Conservation (phyloP, 2,329 filamentous ascomycete species). For the Aaosphaeria arxii region DNA sequence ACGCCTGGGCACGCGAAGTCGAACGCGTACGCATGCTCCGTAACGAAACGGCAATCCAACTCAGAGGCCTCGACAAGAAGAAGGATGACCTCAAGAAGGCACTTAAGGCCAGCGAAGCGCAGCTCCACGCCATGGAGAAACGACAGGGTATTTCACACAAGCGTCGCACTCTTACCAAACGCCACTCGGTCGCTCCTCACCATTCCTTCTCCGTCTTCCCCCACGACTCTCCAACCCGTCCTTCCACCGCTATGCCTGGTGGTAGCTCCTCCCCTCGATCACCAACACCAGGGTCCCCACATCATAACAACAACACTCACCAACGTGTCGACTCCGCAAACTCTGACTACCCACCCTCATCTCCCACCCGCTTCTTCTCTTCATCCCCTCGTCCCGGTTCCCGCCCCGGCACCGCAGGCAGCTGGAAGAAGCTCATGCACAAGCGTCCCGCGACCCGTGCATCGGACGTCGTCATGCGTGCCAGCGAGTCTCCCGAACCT, state of each 20-base stretch:
- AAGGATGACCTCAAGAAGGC: slow-evolving; percentile 28
- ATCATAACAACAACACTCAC: not conserved
- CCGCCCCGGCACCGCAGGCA: not conserved
- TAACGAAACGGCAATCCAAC: slow-evolving; percentile 28
- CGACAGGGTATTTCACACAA: slow-evolving; percentile 4
- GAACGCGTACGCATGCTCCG: slow-evolving; percentile 32
- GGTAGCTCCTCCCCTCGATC: not conserved
- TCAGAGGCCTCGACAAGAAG: slow-evolving; percentile 30
- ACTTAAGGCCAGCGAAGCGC: slow-evolving; percentile 28
- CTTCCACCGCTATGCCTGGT: not conserved
- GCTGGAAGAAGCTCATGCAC: not conserved
- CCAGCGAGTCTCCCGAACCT: too few relatives aligned
- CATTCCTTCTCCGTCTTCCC: not conserved
- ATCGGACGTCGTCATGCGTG: not conserved
- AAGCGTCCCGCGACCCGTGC: not conserved
- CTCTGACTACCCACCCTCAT: not conserved
- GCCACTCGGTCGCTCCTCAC: not conserved
- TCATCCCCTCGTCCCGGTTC: not conserved
- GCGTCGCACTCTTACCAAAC: not conserved
- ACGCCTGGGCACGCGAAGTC: slow-evolving; percentile 30
- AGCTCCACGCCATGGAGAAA: slow-evolving; percentile 30
- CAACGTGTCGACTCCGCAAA: not conserved
- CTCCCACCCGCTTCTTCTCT: not conserved
- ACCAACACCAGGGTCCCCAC: not conserved
- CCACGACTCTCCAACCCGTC: not conserved